phyloP scores from a whole-genome alignment of 2,329 filamentous ascomycete genomes.

The Paraconiothyrium sp. region DNA sequence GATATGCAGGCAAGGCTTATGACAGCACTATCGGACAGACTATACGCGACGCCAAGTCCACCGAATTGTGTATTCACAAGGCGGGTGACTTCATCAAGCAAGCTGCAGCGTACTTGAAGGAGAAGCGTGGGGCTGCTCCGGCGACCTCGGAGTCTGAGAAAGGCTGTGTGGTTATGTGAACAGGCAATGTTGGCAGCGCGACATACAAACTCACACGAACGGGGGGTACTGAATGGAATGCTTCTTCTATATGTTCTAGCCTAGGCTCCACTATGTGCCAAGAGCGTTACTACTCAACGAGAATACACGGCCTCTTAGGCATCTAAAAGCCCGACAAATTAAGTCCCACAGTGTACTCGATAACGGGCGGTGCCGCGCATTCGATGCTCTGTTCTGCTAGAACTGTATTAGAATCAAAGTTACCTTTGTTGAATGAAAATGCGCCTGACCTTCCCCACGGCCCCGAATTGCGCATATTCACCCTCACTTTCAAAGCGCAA shows the following conservation, averaged over 20 bases:
- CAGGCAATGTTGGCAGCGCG: background rate
- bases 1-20: background rate
- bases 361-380: no score
- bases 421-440: no score
- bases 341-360: no score
- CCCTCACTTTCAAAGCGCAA: background rate
- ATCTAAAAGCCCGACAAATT: no score
- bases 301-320: no score
- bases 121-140: background rate
- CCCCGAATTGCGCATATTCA: background rate
- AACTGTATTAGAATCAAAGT: no score
- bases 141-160: constrained; percentile 18
- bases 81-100: constrained; percentile 43
- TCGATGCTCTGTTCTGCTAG: no score
- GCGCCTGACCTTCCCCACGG: background rate
- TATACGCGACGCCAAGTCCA: background rate
- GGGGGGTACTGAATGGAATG: background rate
- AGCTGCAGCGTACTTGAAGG: constrained; percentile 30
- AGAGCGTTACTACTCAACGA: no score
- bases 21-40: background rate
- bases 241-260: background rate
- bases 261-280: no score
- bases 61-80: constrained; percentile 1
- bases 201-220: background rate
- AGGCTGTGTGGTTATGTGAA: constrained; percentile 32